phyloP scores from a whole-genome alignment of 2,329 filamentous ascomycete species.

The Penicillium italicum region DNA sequence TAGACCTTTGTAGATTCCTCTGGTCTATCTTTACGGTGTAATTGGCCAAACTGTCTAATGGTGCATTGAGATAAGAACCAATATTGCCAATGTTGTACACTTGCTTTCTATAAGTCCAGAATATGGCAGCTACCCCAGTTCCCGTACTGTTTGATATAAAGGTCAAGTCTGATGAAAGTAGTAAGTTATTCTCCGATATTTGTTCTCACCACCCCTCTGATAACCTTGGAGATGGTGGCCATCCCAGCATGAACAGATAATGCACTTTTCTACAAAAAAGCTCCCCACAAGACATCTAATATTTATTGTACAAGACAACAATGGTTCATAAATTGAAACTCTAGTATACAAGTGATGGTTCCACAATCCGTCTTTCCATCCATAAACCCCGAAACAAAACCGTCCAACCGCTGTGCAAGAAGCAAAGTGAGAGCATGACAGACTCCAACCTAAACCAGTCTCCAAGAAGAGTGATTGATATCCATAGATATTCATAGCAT shows the following conservation, averaged over 20 bases:
- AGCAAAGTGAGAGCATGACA: background rate
- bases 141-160: background rate
- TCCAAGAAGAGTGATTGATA: background rate
- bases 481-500: background rate
- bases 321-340: conserved; percentile 19
- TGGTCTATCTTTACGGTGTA: background rate
- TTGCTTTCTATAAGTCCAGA: background rate
- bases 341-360: conserved; percentile 24
- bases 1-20: background rate
- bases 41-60: background rate
- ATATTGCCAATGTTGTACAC: background rate
- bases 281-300: background rate
- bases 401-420: background rate
- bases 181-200: too few relatives aligned
- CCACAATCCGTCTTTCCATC: conserved; percentile 6
- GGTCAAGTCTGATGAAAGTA: too few relatives aligned
- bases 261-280: background rate
- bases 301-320: background rate
- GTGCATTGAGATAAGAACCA: background rate
- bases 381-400: conserved; percentile 4
- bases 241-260: background rate
- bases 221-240: too few relatives aligned
- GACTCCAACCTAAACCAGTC: background rate
- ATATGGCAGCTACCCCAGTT: background rate
- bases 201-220: too few relatives aligned